Evolutionary conservation across 2,329 filamentous ascomycete species (phyloP).

Genomic region (Fusarium sp.): DNA sequence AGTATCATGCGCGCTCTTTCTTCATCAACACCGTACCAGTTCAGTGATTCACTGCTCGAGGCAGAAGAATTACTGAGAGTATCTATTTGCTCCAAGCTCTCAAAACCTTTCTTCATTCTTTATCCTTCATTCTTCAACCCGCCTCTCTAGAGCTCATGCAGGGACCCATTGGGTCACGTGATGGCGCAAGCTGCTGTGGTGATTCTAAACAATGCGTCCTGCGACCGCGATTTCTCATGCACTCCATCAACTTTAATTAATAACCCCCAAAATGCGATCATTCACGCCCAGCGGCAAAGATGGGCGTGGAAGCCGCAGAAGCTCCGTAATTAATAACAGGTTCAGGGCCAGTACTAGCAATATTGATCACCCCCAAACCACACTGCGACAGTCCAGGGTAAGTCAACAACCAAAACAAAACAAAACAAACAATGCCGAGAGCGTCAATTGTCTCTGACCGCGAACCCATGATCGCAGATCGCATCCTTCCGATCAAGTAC

Average conservation of each 20-base stretch:
- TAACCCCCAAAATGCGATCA: conserved; percentile 48
- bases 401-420: conserved; percentile 46
- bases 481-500: conserved; percentile 60
- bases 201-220: conserved; percentile 29
- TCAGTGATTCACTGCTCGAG: neutral
- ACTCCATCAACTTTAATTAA: conserved; percentile 2
- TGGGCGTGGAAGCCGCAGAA: conserved; percentile 45
- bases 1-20: neutral
- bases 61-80: neutral
- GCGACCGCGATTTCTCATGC: conserved; percentile 22
- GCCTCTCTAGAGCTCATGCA: neutral
- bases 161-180: conserved; percentile 33
- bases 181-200: conserved; percentile 37
- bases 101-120: neutral
- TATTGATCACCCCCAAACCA: conserved; percentile 52
- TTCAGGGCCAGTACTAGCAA: conserved; percentile 53
- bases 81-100: neutral
- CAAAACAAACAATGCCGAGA: conserved; percentile 29
- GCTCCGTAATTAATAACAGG: conserved; percentile 45
- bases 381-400: conserved; percentile 54
- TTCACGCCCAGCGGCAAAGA: conserved; percentile 50
- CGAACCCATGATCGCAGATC: conserved; percentile 48
- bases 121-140: neutral
- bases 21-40: neutral
- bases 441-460: conserved; percentile 18